Evolutionary conservation across 2,329 filamentous ascomycete genomes (phyloP), one percentile per base, ranked within the genome.

Genomic region (Arthrinium phaeospermum): DNA sequence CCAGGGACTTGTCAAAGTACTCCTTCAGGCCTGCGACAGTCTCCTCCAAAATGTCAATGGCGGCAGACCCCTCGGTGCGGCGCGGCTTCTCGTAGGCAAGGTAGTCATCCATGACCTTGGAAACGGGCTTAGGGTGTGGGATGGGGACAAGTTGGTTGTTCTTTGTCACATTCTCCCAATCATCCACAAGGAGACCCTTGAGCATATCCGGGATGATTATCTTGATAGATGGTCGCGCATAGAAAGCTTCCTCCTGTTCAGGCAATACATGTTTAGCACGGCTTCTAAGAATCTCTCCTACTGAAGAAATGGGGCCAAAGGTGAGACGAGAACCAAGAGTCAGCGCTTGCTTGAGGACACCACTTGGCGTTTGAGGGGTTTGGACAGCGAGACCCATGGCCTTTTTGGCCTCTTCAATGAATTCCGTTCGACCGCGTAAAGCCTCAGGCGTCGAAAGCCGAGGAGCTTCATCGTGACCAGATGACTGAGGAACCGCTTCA

Each of bases 121-220:
- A 90, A 73, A 96, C 94, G 0, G 96, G 91, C 70, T 92, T 90
- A 41, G 88, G 86, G 67, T 94, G 92, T 0, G 96, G 96, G 22
- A 99, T 86, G 1, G 94, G 92, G 45, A 98, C 94, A 4, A 98
- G 91, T 80, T 96, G 94, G 77, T 94, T 91, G 80, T 97, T 96
- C 85, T 98, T 98, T 72, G 96, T 99, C 74, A 99, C 91, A 78
- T 98, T 97, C 82, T 99, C 96, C 96, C 96, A 99, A 82, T 99
- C 96, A 80, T 99, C 96, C 30, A 99, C 96, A 3, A 99, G 90
- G 74, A 97, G 89, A 22, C 93, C 94, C 85, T 98, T 98, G 76
- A 99, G 88, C 75, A 93, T 91, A 80, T 98, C 96, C 0, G 96
- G 95, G 75, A 98, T 91, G 69, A 92, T 88, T 57, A 99, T 89